phyloP scores from a whole-genome alignment of 176 grass and related monocot species.

The Musa itinerans region DNA sequence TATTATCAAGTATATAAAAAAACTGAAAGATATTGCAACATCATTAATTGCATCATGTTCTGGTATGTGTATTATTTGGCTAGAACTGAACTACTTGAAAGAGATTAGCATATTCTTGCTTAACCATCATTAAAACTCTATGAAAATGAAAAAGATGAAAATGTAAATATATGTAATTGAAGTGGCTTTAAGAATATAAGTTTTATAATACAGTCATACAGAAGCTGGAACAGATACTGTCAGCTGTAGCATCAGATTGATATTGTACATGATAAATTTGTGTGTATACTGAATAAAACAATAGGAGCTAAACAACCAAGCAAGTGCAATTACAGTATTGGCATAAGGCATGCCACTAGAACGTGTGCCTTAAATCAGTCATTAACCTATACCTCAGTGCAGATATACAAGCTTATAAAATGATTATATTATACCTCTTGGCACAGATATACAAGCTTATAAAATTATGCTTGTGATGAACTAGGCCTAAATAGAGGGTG shows the following conservation, averaged over 20 bases:
- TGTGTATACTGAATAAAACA: neutral
- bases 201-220: too few relatives aligned
- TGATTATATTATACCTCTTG: too few relatives aligned
- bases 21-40: slow-evolving; percentile 46
- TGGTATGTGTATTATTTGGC: slow-evolving; percentile 33
- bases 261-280: neutral
- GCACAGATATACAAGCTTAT: too few relatives aligned
- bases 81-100: slow-evolving; percentile 1
- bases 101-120: neutral
- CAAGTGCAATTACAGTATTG: too few relatives aligned
- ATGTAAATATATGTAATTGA: neutral
- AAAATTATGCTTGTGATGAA: too few relatives aligned
- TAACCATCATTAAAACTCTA: neutral
- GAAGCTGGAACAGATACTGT: too few relatives aligned
- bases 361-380: too few relatives aligned
- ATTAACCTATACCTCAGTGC: too few relatives aligned
- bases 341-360: too few relatives aligned
- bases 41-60: slow-evolving; percentile 52
- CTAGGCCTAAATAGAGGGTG: too few relatives aligned
- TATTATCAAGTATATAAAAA: slow-evolving; percentile 32
- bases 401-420: too few relatives aligned
- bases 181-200: neutral
- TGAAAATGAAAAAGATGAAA: neutral
- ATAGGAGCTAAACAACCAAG: too few relatives aligned
- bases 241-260: neutral